Conservation (phyloP, 345 rosid species). For the Salix koriyanagi region DNA sequence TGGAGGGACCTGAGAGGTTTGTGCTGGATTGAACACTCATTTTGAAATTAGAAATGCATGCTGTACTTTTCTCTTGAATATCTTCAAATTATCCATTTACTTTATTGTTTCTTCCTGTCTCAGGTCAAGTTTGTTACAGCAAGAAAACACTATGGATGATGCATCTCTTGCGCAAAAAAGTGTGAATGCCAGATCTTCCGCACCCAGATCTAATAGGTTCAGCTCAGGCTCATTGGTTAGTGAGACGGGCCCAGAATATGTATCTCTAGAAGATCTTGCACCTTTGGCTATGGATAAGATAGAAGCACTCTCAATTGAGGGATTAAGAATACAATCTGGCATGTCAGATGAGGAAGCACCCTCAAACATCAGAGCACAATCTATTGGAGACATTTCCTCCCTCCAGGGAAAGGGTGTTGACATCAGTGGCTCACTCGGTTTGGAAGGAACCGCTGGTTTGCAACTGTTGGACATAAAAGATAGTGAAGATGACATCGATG, state of each 20-base stretch:
- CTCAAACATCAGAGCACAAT: constrained; percentile 60
- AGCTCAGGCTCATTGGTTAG: constrained; percentile 34
- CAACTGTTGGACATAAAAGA: constrained; percentile 72
- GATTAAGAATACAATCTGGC: constrained; percentile 88
- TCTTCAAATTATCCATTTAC: constrained; percentile 10
- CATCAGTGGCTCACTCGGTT: constrained; percentile 53
- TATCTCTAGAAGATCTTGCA: constrained; percentile 90
- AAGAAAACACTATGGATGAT: constrained; percentile 34
- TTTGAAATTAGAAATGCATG: background rate
- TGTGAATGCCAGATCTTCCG: constrained; percentile 35
- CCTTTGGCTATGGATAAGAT: constrained; percentile 97
- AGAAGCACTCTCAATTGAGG: constrained; percentile 94
- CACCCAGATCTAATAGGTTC: constrained; percentile 31
- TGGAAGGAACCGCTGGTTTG: constrained; percentile 86
- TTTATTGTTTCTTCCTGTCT: constrained; percentile 12
- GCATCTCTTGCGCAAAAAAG: constrained; percentile 32
- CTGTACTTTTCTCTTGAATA: constrained; percentile 3
- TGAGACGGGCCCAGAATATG: constrained; percentile 60
- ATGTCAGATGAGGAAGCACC: constrained; percentile 73
- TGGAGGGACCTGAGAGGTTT: constrained; percentile 60
- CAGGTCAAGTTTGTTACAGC: constrained; percentile 49
- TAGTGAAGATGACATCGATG: constrained; percentile 51
- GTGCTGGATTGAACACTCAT: constrained; percentile 6
- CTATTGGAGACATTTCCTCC: constrained; percentile 67
- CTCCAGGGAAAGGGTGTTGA: constrained; percentile 63